Percentiles rank a stretch among this genome's conserved stretches.
These are phyloP conservation scores for Curvularia spicifera DNA, from an alignment of 2,329 filamentous ascomycete species.

Conservation along the genomic window DNA sequence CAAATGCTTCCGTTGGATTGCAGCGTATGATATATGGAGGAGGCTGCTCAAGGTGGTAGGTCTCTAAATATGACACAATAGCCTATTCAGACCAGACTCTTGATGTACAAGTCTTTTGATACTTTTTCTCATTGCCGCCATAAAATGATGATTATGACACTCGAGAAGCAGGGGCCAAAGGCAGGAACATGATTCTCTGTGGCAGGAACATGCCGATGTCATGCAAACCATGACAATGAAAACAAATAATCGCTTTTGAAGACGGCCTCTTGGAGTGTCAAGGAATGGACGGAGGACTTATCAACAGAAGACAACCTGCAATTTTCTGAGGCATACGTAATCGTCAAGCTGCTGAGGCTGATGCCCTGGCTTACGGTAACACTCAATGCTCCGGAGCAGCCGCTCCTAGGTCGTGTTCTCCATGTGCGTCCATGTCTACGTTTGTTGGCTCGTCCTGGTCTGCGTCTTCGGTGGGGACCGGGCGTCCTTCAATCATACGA, in stretches of 20 bases:
- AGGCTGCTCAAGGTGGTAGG: background rate
- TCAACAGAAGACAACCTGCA: slow-evolving; percentile 24
- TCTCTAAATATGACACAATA: background rate
- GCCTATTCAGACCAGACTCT: background rate
- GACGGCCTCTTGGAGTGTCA: background rate
- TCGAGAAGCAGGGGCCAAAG: background rate
- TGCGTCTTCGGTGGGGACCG: slow-evolving; percentile 29
- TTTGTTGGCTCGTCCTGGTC: slow-evolving; percentile 17
- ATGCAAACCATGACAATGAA: slow-evolving; percentile 6
- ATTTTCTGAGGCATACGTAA: slow-evolving; percentile 34
- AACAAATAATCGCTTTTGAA: background rate
- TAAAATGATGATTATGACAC: background rate
- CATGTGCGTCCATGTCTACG: slow-evolving; percentile 3
- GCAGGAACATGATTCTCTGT: background rate
- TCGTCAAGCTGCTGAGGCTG: slow-evolving; percentile 31
- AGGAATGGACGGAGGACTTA: slow-evolving; percentile 1
- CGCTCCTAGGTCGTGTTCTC: slow-evolving; percentile 18
- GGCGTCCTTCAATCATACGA: slow-evolving; percentile 71
- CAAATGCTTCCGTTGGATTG: background rate
- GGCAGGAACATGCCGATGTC: background rate
- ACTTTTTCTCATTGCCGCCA: background rate
- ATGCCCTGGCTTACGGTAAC: background rate
- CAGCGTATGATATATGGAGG: background rate
- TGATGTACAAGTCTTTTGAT: background rate
- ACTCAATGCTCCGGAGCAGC: slow-evolving; percentile 23